A percentile compares a stretch with the other conserved stretches of the same genome.
Evolutionary conservation across 108 stramenopile genomes (phyloP).

Genomic region (Cyclotella atomus): DNA sequence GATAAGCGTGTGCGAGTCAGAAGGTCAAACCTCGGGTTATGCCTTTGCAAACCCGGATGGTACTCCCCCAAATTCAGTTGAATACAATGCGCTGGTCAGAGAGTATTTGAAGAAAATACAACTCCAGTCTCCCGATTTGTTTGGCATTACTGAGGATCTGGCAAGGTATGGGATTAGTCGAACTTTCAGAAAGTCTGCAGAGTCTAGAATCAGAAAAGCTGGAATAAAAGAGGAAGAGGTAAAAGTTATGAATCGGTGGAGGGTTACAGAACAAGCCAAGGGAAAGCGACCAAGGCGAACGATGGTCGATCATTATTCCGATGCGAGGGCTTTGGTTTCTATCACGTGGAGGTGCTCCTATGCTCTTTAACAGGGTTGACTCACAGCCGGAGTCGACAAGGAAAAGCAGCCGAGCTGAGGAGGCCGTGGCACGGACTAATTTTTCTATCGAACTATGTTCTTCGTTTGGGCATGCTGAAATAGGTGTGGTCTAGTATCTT

Average conservation of each 20-base stretch:
- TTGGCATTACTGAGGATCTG: background rate
- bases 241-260: slow-evolving; percentile 31
- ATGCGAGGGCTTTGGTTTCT: slow-evolving; percentile 4
- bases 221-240: background rate
- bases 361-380: slow-evolving; percentile 17
- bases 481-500: background rate
- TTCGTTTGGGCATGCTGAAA: background rate
- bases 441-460: background rate
- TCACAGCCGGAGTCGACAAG: background rate
- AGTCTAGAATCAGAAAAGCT: background rate
- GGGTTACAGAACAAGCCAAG: background rate
- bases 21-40: slow-evolving; percentile 1
- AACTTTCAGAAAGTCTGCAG: slow-evolving; percentile 11
- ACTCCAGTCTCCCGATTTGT: background rate
- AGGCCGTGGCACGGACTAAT: background rate
- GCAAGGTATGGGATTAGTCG: background rate
- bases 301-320: slow-evolving; percentile 17
- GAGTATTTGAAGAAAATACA: background rate
- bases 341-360: slow-evolving; percentile 22
- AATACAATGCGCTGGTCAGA: slow-evolving; percentile 15
- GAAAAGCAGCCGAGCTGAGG: background rate
- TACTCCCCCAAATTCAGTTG: no score
- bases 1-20: slow-evolving; percentile 3
- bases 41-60: slow-evolving; percentile 18
- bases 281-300: slow-evolving; percentile 4